Evolutionary conservation across 1,284 basidiomycete species (phyloP), one percentile per base, ranked within the genome.

Genomic region (Mycena sp.): DNA sequence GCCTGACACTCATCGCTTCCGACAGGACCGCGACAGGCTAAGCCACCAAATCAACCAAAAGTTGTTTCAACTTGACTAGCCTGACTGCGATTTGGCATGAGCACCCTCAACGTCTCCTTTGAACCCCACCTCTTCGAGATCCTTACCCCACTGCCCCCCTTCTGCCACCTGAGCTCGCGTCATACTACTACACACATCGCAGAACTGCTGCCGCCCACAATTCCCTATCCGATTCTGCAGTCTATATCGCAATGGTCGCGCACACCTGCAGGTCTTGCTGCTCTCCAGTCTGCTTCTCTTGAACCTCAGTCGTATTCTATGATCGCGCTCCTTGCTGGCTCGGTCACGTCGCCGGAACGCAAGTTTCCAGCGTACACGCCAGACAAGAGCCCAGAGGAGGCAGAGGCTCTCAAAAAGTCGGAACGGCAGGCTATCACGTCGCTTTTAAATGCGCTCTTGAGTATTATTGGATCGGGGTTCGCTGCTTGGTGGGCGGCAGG

Each of bases 401-500:
- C 80, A 12, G 80, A 77, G 46, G 78, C 80, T 45, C 75, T 80
- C 48, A 81, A 76, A 55, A 76, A 77, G 29, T 81, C 80, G 40
- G 90, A 93, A 65, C 79, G 84, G 58, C 87, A 87, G 63, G 85
- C 86, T 11, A 86, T 94, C 40, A 87, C 88, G 4, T 84, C 87
- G 7, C 75, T 94, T 28, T 64, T 91, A 19, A 94, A 94, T 71
- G 88, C 85, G 1, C 72, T 93, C 19, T 77, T 93, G 49, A 93
- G 90, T 69, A 79, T 94, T 37, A 74, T 80, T 43, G 88, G 88
- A 11, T 84, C 88, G 0, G 91, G 87, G 2, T 79, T 84, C 54
- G 90, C 89, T 5, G 81, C 84, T 6, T 93, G 87, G 87, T 91
- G 87, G 85, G 90, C 87, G 19, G 85, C 89, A 30, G 85, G 85